phyloP scores from a whole-genome alignment of 306 rosid genomes.

The Quercus variabilis region DNA sequence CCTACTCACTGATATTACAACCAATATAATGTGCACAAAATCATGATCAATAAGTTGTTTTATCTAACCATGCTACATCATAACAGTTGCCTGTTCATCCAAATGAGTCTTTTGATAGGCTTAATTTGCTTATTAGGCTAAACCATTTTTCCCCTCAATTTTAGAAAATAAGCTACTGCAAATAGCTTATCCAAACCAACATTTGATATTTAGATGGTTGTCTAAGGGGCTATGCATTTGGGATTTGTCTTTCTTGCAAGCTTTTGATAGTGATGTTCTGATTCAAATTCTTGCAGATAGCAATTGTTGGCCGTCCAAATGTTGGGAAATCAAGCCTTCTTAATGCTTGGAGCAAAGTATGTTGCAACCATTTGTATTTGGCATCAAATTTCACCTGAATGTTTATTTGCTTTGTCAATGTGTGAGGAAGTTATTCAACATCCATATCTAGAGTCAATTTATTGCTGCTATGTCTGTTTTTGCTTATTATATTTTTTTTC shows the following conservation, averaged over 20 bases:
- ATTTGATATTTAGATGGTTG: neutral
- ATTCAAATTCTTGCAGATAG: constrained; percentile 60
- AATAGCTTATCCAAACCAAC: too few species aligned
- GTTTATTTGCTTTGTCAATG: constrained; percentile 3
- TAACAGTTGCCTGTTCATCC: neutral
- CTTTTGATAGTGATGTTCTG: constrained; percentile 16
- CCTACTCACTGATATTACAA: neutral
- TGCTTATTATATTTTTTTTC: neutral
- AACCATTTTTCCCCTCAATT: too few species aligned
- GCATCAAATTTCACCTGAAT: constrained; percentile 1
- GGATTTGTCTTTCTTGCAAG: constrained; percentile 3
- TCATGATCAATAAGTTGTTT: neutral
- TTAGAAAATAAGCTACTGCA: too few species aligned
- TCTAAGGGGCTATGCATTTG: neutral
- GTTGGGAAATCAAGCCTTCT: constrained; percentile 98
- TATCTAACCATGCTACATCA: neutral
- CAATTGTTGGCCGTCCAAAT: constrained; percentile 95
- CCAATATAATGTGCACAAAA: neutral
- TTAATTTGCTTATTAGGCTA: too few species aligned
- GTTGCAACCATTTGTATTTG: constrained; percentile 25
- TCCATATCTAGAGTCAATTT: constrained; percentile 4
- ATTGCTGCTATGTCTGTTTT: neutral
- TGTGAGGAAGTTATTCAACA: constrained; percentile 5
- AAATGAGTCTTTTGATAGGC: too few species aligned
- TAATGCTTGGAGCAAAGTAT: constrained; percentile 99